Percentiles rank a stretch among this genome's conserved stretches.
These are phyloP conservation scores for Sicyos baderoa DNA, from an alignment of 306 rosid genomes.

Conservation along the genomic window DNA sequence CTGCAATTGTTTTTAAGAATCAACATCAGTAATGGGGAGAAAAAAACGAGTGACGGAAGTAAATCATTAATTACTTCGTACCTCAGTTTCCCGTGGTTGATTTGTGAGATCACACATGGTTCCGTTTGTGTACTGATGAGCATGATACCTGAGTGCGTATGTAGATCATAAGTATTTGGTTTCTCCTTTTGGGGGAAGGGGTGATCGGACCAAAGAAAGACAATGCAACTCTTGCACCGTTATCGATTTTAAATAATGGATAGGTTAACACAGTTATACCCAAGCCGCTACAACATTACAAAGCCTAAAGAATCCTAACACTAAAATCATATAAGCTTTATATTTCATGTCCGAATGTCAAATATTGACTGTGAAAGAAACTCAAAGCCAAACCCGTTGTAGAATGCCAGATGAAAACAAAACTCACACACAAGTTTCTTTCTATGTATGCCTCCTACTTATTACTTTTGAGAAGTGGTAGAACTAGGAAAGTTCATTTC, in stretches of 20 bases:
- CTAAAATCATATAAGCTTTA: neutral
- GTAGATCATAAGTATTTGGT: no score
- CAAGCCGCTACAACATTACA: no score
- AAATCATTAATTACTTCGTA: conserved; percentile 24
- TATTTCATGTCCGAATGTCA: neutral
- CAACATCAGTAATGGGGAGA: conserved; percentile 18
- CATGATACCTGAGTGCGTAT: conserved; percentile 54
- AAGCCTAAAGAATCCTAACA: neutral
- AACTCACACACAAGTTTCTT: neutral
- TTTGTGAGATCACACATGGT: conserved; percentile 82
- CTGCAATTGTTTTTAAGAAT: conserved; percentile 28
- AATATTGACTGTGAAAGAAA: neutral
- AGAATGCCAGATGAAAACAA: neutral
- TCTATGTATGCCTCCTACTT: conserved; percentile 6
- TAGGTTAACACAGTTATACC: no score
- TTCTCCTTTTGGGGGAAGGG: no score
- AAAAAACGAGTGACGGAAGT: conserved; percentile 1
- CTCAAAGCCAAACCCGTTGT: neutral
- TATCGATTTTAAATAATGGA: no score
- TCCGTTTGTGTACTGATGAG: conserved; percentile 90
- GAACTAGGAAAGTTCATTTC: no score
- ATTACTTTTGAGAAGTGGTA: neutral
- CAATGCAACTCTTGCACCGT: no score
- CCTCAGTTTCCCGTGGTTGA: conserved; percentile 88
- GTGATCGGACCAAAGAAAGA: no score